These are phyloP conservation scores for Fragaria nilgerrensis DNA, from an alignment of 306 rosid genomes.

Conservation along the genomic window DNA sequence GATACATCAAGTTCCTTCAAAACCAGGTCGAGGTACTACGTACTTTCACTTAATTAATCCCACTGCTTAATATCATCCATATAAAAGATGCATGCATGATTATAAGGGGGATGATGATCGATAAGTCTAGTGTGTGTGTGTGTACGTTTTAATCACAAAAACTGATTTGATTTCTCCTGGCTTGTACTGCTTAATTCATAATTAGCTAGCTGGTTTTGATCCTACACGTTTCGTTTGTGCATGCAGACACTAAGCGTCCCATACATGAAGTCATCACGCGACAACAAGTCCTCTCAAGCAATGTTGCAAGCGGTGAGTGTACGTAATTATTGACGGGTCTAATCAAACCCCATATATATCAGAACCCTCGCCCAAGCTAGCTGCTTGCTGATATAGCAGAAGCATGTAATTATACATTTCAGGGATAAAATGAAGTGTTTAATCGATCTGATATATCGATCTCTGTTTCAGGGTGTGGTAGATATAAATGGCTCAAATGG, in stretches of 20 bases:
- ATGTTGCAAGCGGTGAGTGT: slow-evolving; percentile 53
- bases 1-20: slow-evolving; percentile 63
- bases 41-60: not conserved
- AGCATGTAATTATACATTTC: not conserved
- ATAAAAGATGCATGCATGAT: not conserved
- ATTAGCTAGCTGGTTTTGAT: not conserved
- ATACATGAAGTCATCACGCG: slow-evolving; percentile 67
- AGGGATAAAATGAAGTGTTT: not conserved
- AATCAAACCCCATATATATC: not conserved
- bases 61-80: not conserved
- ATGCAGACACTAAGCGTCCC: slow-evolving; percentile 89
- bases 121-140: not conserved
- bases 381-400: not conserved
- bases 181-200: not conserved
- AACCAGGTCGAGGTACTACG: slow-evolving; percentile 78
- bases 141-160: not conserved
- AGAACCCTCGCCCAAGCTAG: not conserved
- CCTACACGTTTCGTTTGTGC: slow-evolving; percentile 6
- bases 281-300: slow-evolving; percentile 36
- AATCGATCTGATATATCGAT: not conserved
- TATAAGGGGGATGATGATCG: not conserved
- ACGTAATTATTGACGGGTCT: not conserved
- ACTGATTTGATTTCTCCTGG: not conserved
- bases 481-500: slow-evolving; percentile 29
- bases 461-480: slow-evolving; percentile 35